Conservation (phyloP, 768 basidiomycete genomes). For the Mycena capillaripes region DNA sequence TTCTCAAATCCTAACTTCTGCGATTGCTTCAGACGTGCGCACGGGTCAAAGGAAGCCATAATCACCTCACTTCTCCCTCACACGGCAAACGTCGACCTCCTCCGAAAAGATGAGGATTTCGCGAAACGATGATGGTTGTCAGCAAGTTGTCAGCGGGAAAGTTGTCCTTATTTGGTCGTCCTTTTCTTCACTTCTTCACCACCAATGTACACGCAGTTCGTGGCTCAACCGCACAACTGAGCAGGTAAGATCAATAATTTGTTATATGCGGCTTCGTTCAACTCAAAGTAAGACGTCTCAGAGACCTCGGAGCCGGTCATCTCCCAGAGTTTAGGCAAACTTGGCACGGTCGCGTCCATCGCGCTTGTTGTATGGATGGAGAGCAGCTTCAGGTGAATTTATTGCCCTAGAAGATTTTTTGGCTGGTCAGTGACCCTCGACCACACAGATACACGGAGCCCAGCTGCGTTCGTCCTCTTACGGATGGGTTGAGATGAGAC, state of each 20-base stretch:
- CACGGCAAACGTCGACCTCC: slow-evolving; percentile 72
- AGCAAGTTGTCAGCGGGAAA: slow-evolving; percentile 26
- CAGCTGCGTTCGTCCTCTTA: background rate
- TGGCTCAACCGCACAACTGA: background rate
- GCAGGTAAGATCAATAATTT: background rate
- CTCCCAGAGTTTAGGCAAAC: background rate
- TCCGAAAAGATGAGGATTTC: slow-evolving; percentile 69
- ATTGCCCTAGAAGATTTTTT: background rate
- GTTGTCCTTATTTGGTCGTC: background rate
- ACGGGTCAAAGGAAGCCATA: slow-evolving; percentile 5
- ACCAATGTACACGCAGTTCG: no score
- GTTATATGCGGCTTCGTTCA: background rate
- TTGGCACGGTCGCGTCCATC: background rate
- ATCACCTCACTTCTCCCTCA: slow-evolving; percentile 83
- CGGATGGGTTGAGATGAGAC: slow-evolving; percentile 19
- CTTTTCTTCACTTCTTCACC: no score
- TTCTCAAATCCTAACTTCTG: slow-evolving; percentile 63
- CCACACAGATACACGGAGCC: background rate
- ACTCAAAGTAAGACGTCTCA: background rate
- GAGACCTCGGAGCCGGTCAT: background rate
- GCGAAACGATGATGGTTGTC: slow-evolving; percentile 43
- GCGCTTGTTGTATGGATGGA: slow-evolving; percentile 1
- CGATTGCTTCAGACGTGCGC: slow-evolving; percentile 26
- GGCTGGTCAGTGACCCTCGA: background rate
- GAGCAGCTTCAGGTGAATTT: background rate